Percentiles rank a stretch among this genome's conserved stretches.
These are phyloP conservation scores for Aphanomyces astaci DNA, from an alignment of 352 stramenopile genomes.

Conservation along the genomic window DNA sequence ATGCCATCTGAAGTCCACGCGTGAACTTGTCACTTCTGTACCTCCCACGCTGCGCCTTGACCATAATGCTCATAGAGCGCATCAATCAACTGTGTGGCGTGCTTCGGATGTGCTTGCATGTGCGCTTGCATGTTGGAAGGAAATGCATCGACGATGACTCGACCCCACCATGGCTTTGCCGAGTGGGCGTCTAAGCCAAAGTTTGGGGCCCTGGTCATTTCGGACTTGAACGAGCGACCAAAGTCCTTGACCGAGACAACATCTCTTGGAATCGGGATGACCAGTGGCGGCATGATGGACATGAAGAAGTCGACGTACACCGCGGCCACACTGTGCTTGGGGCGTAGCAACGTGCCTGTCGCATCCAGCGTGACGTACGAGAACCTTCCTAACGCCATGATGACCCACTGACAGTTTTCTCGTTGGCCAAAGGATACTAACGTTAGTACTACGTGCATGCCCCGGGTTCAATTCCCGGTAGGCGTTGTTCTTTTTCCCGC, in stretches of 20 bases:
- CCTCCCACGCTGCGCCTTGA: slow-evolving; percentile 38
- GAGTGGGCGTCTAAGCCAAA: slow-evolving; percentile 32
- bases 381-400: neutral
- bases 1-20: too few species aligned
- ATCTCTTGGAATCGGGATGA: slow-evolving; percentile 19
- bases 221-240: slow-evolving; percentile 31
- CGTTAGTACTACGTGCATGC: neutral
- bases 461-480: neutral
- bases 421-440: too few species aligned
- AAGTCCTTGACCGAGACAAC: slow-evolving; percentile 34
- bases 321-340: slow-evolving; percentile 33
- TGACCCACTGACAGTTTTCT: neutral
- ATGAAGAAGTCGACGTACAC: slow-evolving; percentile 51
- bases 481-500: neutral
- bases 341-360: slow-evolving; percentile 59
- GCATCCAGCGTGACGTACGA: slow-evolving; percentile 50
- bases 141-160: slow-evolving; percentile 44
- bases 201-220: slow-evolving; percentile 34
- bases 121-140: slow-evolving; percentile 26
- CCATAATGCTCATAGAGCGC: slow-evolving; percentile 53
- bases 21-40: too few species aligned
- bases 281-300: slow-evolving; percentile 24
- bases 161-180: slow-evolving; percentile 47
- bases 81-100: slow-evolving; percentile 28
- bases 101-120: neutral